Base-by-base conservation (phyloP, 2,329 filamentous ascomycete species). In the Scedosporium minutisporum region DNA sequence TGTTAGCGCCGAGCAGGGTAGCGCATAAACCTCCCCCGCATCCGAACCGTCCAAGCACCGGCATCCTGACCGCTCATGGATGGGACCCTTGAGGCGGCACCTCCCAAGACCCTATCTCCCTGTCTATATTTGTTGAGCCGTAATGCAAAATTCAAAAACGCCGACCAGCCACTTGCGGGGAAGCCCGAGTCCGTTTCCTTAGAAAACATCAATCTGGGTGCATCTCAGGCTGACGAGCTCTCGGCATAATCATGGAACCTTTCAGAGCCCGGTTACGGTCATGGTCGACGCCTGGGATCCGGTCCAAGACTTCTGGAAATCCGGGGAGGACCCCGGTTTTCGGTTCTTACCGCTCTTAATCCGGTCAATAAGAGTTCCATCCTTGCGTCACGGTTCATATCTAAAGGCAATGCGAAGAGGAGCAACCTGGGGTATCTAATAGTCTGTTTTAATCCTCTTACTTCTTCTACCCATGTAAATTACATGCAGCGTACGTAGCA, bases 51-150 rank as follows among this genome's bases (percentile, higher is more conserved):
- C 51, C 51, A 55, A 55, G 51, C 51, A 23, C 51, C 51, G 51
- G 33, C 51, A 23, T 12, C 18, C 51, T 55, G 51, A 55, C 51
- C 51, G 23, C 51, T 27, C 23, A 18, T n/a, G 44, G 48, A 63
- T 29, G 57, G 42, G 51, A 58, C 46, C 57, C 51, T 58, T 58
- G 33, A 46, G n/a, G 44, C 23, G 27, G 10, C 48, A 58, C 60
- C 58, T 60, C 51, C 4, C 33, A 38, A 38, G 33, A 2, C 10
- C 33, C 10, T 38, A 10, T 10, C 33, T 38, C 33, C 33, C 33
- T 38, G 33, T 12, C 10, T 12, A 38, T 38, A 38, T 12, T 14
- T 38, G 33, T 10, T 12, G 4, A 14, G n/a, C 33, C 33, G 10
- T 38, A 38, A 38, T 38, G 33, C 33, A 38, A 38, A 12, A 3